Percentiles rank a stretch among this genome's conserved stretches.
Evolutionary conservation across 768 basidiomycete species (phyloP).

Genomic region (Leccinum olivaceopallidum): DNA sequence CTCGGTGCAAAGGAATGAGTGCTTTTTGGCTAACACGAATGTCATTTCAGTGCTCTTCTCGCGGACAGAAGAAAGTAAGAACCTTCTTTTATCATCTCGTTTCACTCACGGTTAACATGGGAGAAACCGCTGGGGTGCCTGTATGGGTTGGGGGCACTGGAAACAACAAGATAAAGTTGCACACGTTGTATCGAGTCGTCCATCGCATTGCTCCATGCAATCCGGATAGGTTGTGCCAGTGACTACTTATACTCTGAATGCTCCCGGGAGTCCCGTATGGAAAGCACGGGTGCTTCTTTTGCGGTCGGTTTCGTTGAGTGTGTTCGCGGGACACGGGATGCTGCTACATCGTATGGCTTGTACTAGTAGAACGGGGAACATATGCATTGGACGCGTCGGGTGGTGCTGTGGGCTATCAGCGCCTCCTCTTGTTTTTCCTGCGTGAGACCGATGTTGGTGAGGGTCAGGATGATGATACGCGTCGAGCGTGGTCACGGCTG

Average conservation of each 20-base stretch:
- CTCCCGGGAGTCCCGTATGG: no score
- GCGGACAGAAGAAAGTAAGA: neutral
- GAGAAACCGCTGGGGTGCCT: neutral
- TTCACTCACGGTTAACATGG: neutral
- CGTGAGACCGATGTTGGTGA: no score
- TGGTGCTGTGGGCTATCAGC: no score
- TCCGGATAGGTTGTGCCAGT: neutral
- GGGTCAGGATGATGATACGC: no score
- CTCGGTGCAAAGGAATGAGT: neutral
- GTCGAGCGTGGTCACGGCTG: no score
- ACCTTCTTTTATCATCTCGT: neutral
- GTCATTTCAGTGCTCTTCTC: neutral
- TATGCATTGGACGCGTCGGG: no score
- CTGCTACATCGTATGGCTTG: neutral
- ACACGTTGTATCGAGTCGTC: neutral
- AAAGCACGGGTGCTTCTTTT: no score
- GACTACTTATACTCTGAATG: no score
- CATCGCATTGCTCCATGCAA: neutral
- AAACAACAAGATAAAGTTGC: neutral
- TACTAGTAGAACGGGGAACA: no score
- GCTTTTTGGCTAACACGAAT: neutral
- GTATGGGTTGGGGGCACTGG: neutral
- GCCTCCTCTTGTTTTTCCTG: no score
- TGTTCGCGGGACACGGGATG: neutral
- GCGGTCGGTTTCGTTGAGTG: neutral